Base-by-base conservation (phyloP, 2,329 filamentous ascomycete species). In the Botrytis byssoidea region DNA sequence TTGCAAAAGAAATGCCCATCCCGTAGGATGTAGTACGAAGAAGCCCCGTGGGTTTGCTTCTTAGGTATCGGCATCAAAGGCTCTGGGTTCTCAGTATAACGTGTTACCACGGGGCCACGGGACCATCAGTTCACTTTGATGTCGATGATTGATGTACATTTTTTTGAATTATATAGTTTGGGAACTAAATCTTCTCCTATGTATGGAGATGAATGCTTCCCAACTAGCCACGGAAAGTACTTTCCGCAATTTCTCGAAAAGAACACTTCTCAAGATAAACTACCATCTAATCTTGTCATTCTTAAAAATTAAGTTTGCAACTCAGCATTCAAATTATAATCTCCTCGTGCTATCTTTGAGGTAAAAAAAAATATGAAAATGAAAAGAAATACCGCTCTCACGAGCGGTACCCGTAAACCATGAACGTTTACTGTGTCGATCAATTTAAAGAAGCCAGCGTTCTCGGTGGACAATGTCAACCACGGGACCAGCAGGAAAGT, bases 301-400 rank as follows among this genome's bases (percentile, higher is more conserved):
- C 10, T 6, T 3, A n/a, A n/a, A 22, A 0, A 51, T 51, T n/a
- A n/a, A 51, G 22, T 25, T 25, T 51, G 22, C 3, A 6, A 51
- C 14, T 1, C 4, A 6, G 14, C 22, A 51, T 14, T 2, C 9
- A 12, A 51, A 51, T 4, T 4, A n/a, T 10, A 51, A 0, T 10
- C 22, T 25, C 10, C 12, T 4, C 9, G 25, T 48, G 8, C 6
- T 25, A 0, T 48, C 22, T 48, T 1, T 8, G 25, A 25, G 9
- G 6, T 10, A 1, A 20, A 48, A 48, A 10, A 4, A 48, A 10
- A 1, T 0, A 10, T 0, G 10, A 48, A 22, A 25, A 25, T 22
- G 2, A 48, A 48, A 48, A 48, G 46, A 22, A 48, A 48, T 25
- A 25, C 46, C 46, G 22, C 46, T 9, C 46, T 12, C 4, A 6